Percentiles rank a stretch among this genome's conserved stretches.
Evolutionary conservation across 495 filamentous ascomycete genomes (phyloP).

Genomic region (Parathielavia hyrcaniae): DNA sequence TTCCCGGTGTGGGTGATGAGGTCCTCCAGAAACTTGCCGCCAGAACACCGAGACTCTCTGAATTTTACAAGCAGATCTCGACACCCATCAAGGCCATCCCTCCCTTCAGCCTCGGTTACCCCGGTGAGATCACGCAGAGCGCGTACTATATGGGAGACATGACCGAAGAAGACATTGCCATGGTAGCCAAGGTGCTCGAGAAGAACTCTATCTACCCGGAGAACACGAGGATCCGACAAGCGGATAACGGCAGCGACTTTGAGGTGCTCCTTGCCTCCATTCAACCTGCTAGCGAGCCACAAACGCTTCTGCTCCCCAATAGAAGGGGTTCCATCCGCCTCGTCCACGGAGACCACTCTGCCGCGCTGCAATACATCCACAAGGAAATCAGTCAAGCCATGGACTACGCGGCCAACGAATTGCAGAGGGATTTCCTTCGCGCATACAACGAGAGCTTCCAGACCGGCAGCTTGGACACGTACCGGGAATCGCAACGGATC

Average conservation of each 20-base stretch:
- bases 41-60: not conserved
- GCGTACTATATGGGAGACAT: constrained; percentile 24
- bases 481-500: constrained; percentile 34
- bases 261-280: not conserved
- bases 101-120: constrained; percentile 11
- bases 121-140: constrained; percentile 18
- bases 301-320: not conserved
- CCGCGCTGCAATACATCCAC: constrained; percentile 35
- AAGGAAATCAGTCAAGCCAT: constrained; percentile 52
- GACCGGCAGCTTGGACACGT: constrained; percentile 34
- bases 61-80: not conserved
- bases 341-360: not conserved
- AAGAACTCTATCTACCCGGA: constrained; percentile 20
- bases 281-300: no score
- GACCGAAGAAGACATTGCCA: constrained; percentile 19
- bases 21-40: constrained; percentile 1
- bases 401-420: constrained; percentile 42
- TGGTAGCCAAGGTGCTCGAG: constrained; percentile 19
- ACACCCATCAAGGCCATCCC: not conserved
- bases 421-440: constrained; percentile 28
- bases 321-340: not conserved
- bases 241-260: not conserved
- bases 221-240: constrained; percentile 27
- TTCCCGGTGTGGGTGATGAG: constrained; percentile 16
- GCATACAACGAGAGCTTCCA: constrained; percentile 34